phyloP scores from a whole-genome alignment of 2,329 filamentous ascomycete genomes.

The Hypoxylon sp. region DNA sequence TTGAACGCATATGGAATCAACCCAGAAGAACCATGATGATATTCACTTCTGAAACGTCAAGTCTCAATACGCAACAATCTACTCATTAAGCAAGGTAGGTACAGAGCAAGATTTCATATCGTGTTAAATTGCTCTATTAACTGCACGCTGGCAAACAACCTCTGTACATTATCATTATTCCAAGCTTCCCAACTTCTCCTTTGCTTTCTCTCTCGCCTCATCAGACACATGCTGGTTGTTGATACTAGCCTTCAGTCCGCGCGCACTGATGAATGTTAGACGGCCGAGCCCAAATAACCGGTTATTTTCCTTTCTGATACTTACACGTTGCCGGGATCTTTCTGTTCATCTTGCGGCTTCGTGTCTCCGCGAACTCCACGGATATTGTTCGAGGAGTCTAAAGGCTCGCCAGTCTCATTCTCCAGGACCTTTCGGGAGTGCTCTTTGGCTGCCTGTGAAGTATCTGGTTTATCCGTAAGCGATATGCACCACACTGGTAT shows the following conservation, averaged over 20 bases:
- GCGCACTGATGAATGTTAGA: slow-evolving; percentile 6
- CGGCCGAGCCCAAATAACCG: not conserved
- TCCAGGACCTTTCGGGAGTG: slow-evolving; percentile 19
- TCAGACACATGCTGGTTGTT: slow-evolving; percentile 29
- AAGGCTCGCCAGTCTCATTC: slow-evolving; percentile 12
- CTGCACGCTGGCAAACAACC: not conserved
- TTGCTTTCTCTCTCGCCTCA: slow-evolving; percentile 28
- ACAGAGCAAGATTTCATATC: not conserved
- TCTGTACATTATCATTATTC: slow-evolving; percentile 2
- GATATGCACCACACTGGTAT: not conserved
- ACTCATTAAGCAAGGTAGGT: not conserved
- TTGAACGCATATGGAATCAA: too few relatives aligned
- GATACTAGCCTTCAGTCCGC: slow-evolving; percentile 26
- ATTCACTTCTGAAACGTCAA: too few relatives aligned
- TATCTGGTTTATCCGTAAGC: slow-evolving; percentile 6
- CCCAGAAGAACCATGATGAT: too few relatives aligned
- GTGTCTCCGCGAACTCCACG: not conserved
- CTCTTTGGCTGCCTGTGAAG: slow-evolving; percentile 26
- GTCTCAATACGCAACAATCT: not conserved
- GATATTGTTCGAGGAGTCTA: slow-evolving; percentile 16
- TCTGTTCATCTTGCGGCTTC: slow-evolving; percentile 7
- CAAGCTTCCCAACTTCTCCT: slow-evolving; percentile 26
- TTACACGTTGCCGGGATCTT: slow-evolving; percentile 31
- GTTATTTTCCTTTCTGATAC: not conserved
- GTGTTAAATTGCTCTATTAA: not conserved